phyloP scores from a whole-genome alignment of 1,139 yeast species.

The Taphrina populina region DNA sequence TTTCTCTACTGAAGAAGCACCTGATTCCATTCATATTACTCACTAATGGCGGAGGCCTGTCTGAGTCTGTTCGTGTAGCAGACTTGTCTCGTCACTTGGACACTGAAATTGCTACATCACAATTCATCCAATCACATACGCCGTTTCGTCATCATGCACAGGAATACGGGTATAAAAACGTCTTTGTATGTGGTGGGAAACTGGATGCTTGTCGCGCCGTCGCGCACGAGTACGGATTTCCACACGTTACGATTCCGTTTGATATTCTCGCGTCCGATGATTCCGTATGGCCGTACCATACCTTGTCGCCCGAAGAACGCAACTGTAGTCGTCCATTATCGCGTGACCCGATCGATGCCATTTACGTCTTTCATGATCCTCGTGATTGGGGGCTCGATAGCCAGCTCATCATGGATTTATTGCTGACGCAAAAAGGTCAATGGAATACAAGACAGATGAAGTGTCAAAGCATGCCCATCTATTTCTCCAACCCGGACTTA shows the following conservation, averaged over 20 bases:
- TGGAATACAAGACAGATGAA: slow-evolving; percentile 66
- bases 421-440: slow-evolving; percentile 68
- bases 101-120: slow-evolving; percentile 64
- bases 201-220: slow-evolving; percentile 41
- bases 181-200: slow-evolving; percentile 82
- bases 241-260: slow-evolving; percentile 70
- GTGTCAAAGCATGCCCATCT: slow-evolving; percentile 72
- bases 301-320: slow-evolving; percentile 54
- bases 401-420: slow-evolving; percentile 74
- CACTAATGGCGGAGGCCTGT: slow-evolving; percentile 86
- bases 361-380: slow-evolving; percentile 86
- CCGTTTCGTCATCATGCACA: slow-evolving; percentile 78
- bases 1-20: slow-evolving; percentile 67
- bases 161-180: slow-evolving; percentile 56
- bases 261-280: slow-evolving; percentile 65
- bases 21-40: slow-evolving; percentile 83
- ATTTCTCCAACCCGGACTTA: slow-evolving; percentile 83
- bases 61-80: slow-evolving; percentile 67
- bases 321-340: slow-evolving; percentile 48
- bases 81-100: slow-evolving; percentile 63
- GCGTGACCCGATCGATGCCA: slow-evolving; percentile 63
- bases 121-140: slow-evolving; percentile 84
- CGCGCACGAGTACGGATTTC: slow-evolving; percentile 56
- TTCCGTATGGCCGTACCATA: slow-evolving; percentile 71
- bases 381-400: slow-evolving; percentile 87